phyloP scores from a whole-genome alignment of 208 protist species.

The Trypanosoma theileri region DNA sequence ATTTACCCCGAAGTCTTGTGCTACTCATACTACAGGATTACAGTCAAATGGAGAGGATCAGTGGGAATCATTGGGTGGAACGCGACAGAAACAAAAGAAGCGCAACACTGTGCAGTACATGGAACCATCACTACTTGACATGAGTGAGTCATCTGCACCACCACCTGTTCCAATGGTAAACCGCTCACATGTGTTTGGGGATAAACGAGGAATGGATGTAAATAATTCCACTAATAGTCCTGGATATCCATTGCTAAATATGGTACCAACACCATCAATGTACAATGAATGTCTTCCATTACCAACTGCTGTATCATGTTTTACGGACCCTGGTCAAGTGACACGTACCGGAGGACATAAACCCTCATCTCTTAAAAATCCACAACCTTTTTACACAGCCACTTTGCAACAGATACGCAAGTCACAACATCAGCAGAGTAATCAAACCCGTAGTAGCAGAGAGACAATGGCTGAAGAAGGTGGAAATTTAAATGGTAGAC shows the following conservation, averaged over 20 bases:
- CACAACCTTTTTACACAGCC: constrained; percentile 26
- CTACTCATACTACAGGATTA: not conserved
- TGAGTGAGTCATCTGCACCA: not conserved
- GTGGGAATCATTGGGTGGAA: not conserved
- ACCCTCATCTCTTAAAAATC: constrained; percentile 10
- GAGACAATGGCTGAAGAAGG: not conserved
- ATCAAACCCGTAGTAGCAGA: constrained; percentile 1
- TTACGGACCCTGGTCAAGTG: constrained; percentile 17
- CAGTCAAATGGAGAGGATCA: not conserved
- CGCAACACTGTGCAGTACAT: not conserved
- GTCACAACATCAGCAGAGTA: not conserved
- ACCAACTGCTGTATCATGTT: constrained; percentile 15
- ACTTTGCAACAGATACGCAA: not conserved
- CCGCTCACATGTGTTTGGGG: not conserved
- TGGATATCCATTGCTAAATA: not conserved
- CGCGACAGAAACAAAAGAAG: not conserved
- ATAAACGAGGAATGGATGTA: not conserved
- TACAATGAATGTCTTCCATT: constrained; percentile 25
- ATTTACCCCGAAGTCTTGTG: not conserved
- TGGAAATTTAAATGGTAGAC: not conserved
- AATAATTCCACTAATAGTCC: not conserved
- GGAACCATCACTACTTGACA: not conserved
- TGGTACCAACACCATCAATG: not conserved
- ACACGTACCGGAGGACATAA: not conserved
- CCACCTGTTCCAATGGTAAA: constrained; percentile 6